Base-by-base conservation (phyloP, 257 asterid species). In the Fraxinus anomala region DNA sequence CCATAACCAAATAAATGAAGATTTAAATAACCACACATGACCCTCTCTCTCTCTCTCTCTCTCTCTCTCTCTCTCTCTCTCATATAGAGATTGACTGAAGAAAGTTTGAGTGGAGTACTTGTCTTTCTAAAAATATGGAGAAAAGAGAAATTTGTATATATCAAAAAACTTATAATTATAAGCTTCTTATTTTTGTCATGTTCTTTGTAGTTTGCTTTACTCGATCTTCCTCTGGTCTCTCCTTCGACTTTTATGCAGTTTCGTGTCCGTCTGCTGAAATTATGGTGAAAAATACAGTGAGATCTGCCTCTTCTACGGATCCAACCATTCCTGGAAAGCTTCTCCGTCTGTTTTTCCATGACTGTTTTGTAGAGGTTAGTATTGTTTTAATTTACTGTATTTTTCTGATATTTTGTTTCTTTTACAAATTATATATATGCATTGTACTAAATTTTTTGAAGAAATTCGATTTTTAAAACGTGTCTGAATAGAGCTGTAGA, bases 231-330 rank as follows among this genome's bases (percentile, higher is more conserved):
- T 83, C 89, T 3, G 31, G 74, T 73, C 81, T 88, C 34, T 82
- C 92, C 19, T 80, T 87, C 42, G 84, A 80, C 68, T 92, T 89
- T 76, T 91, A 92, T 19, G 86, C 90, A 1, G 31, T 31, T 72
- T 87, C 97, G 0, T 92, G 97, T 79, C 97, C 97, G 0, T 23
- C 88, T 13, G 97, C 92, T 66, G 97, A 92, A 76, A 34, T 89
- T 47, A 85, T 86, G 67, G 97, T 92, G 84, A 89, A 84, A 75
- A 87, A 89, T 70, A 83, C 97, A 24, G 97, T 91, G 11, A 82
- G 89, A 80, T 80, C 92, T 73, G 93, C 97, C 81, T 89, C 97
- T 19, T 86, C 87, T 30, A 8, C 30, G 83, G 97, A 92, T 68
- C 90, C 91, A 36, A 81, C 96, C 0, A 9, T 91, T 63, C 97